Base-by-base conservation (phyloP, 169 alveolate species). In the Plasmodium reichenowi region DNA sequence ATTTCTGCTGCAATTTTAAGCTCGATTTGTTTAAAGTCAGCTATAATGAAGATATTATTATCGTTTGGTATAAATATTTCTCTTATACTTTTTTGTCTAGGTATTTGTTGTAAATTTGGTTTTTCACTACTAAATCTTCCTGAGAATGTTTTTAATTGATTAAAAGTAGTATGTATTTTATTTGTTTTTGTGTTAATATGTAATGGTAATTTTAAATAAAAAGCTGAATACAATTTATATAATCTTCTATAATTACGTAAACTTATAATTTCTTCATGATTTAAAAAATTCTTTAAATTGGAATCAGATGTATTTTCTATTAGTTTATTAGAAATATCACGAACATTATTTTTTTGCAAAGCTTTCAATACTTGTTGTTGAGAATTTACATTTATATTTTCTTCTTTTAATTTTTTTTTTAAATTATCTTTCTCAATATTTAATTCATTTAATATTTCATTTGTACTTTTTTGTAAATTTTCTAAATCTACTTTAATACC, bases 31-130 rank as follows among this genome's bases (percentile, higher is more conserved):
- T 95, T 94, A 94, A 95, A 95, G 75, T 95, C 98, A 3, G 98
- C 97, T 17, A 95, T 95, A 3, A 94, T 91, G 70, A 93, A 95
- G 63, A 93, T 94, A 91, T 93, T 60, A 43, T 94, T 93, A 50
- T 73, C 64, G 20, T 76, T 78, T 2, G 97, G 96, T 22, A 96
- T 94, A 66, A 95, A 96, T 88, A 97, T 95, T 70, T 93, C 96
- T 56, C 98, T 92, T 64, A 96, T 95, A 43, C 92, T 67, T 48
- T 78, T 70, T 68, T 96, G 97, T 20, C 98, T 71, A 3, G 98
- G 98, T n/a, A 96, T 94, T 67, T 96, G 98, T 86, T 96, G 98
- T 59, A 96, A 93, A 88, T 96, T 96, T 13, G 98, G 98, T 15
- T 93, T 88, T 54, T 96, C 98, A 88, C 98, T 95, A 70, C 97